Evolutionary conservation across 495 filamentous ascomycete species (phyloP).

Genomic region (Umbilicaria muhlenbergii): DNA sequence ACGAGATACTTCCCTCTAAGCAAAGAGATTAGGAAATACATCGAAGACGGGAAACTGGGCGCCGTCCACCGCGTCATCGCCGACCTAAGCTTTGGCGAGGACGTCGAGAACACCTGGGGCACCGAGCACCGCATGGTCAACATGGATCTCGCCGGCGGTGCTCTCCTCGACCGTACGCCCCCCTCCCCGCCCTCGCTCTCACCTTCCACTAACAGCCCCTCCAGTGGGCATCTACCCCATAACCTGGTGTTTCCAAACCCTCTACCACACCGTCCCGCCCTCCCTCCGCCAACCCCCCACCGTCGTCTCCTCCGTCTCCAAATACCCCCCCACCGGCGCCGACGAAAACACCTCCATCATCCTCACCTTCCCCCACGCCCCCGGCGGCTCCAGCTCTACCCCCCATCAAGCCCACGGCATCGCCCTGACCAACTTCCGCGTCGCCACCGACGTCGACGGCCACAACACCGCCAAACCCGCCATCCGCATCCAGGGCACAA

Average conservation of each 20-base stretch:
- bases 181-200: not conserved
- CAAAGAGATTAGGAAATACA: constrained; percentile 56
- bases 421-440: constrained; percentile 59
- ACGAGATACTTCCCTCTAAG: constrained; percentile 80
- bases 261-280: constrained; percentile 65
- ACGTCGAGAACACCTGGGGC: constrained; percentile 33
- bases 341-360: constrained; percentile 75
- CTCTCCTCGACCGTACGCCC: constrained; percentile 52
- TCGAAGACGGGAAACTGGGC: constrained; percentile 55
- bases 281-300: constrained; percentile 34
- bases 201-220: not conserved
- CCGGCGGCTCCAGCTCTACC: constrained; percentile 33
- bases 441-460: constrained; percentile 50
- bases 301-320: constrained; percentile 50
- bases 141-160: constrained; percentile 70
- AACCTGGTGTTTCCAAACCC: constrained; percentile 85
- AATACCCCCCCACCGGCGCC: constrained; percentile 62
- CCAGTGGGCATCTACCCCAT: constrained; percentile 74
- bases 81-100: constrained; percentile 42
- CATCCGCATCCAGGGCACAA: constrained; percentile 70
- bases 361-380: constrained; percentile 56
- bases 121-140: constrained; percentile 70
- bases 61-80: constrained; percentile 62
- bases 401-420: constrained; percentile 45
- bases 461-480: constrained; percentile 45